Evolutionary conservation across 768 basidiomycete species (phyloP), one percentile per base, ranked within the genome.

Genomic region (Boletus fagicola): DNA sequence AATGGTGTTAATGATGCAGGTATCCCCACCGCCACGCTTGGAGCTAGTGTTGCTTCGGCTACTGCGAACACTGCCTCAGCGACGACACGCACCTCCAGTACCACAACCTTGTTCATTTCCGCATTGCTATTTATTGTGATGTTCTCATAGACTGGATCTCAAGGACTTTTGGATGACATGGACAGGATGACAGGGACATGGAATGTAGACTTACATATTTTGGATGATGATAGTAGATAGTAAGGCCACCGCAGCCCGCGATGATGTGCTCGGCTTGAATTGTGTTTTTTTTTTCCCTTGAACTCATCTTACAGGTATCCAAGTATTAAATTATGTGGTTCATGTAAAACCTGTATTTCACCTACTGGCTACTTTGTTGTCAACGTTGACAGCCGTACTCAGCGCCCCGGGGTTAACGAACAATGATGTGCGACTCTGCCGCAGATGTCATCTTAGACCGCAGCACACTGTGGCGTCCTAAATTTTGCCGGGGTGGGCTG

Each of bases 21-120:
- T 9, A 49, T 72, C 3, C 69, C 69, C 16, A 63, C 51, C 4
- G 59, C 59, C 15, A 70, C 68, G 3, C 22, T 72, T 22, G 69
- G 69, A 30, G 49, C 61, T 1, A 57, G n/a, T 16, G 45, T 38
- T 26, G 60, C 62, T 26, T 53, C 68, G 0, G 49, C 56, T 31
- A 64, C 60, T 20, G 22, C 58, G 16, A 57, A 40, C n/a, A 49
- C 50, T 55, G 65, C 70, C 44, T 53, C 51, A 15, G 26, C 4
- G 46, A 22, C 26, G 33, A 39, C 59, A 54, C 57, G 56, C 42
- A 45, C 39, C 0, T 39, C 48, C 16, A 30, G 45, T 36, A 24
- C 20, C 24, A 22, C 26, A 13, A 38, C 43, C 24, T 11, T 68
- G 7, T 18, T 62, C 33, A 42, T 57, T 26, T 63, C 47, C 57